Evolutionary conservation across 257 asterid species (phyloP).

Genomic region (Marsdenia floribunda): DNA sequence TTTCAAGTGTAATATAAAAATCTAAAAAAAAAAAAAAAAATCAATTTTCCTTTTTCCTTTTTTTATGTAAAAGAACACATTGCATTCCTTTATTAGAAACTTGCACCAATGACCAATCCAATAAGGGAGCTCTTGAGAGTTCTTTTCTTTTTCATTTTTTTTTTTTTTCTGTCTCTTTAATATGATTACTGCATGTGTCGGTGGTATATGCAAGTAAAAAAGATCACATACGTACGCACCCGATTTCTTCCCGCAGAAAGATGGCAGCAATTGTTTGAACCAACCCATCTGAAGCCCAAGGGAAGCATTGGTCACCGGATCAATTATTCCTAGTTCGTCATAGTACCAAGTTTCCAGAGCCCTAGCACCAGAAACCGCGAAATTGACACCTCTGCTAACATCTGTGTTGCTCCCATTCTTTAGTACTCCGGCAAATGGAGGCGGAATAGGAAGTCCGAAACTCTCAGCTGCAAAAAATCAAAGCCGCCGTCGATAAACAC

Average conservation of each 20-base stretch:
- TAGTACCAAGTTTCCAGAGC: constrained; percentile 29
- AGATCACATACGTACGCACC: not conserved
- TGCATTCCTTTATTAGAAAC: too few species aligned
- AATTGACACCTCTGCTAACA: constrained; percentile 25
- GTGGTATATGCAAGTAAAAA: too few species aligned
- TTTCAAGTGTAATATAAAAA: too few species aligned
- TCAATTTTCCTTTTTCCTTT: too few species aligned
- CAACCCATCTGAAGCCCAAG: constrained; percentile 29
- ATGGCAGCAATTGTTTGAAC: constrained; percentile 31
- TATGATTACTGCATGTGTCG: too few species aligned
- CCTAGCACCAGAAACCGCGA: constrained; percentile 44
- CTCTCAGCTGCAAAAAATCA: constrained; percentile 27
- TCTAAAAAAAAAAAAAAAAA: too few species aligned
- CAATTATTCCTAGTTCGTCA: constrained; percentile 17
- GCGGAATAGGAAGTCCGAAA: constrained; percentile 32
- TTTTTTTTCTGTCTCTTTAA: too few species aligned
- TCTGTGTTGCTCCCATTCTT: not conserved
- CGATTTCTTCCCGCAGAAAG: constrained; percentile 10
- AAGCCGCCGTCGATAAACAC: too few species aligned
- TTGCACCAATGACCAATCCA: too few species aligned
- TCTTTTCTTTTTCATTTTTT: too few species aligned
- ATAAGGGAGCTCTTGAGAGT: too few species aligned
- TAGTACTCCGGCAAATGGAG: constrained; percentile 24
- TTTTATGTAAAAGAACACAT: too few species aligned
- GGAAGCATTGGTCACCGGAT: constrained; percentile 25